Evolutionary conservation across 1,284 basidiomycete species (phyloP), one percentile per base, ranked within the genome.

Genomic region (Ustilago lituana): DNA sequence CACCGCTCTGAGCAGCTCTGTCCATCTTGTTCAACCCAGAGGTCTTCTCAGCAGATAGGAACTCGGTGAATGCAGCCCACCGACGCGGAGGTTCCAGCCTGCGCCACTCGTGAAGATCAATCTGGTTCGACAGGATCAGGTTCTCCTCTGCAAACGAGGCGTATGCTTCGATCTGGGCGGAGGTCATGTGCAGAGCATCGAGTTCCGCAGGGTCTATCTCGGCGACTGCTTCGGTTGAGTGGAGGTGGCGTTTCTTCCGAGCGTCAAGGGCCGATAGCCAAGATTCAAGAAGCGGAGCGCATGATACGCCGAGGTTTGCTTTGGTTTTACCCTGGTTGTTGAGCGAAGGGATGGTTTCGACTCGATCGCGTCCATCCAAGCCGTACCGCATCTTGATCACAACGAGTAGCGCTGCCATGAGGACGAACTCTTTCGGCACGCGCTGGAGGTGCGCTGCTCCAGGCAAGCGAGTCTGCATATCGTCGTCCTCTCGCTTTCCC

Each of bases 351-450:
- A 7, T 29, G 27, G 9, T 27, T 15, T 70, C 76, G 24, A 37
- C 29, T 10, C 77, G 69, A 15, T 61, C 51, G 1, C 33, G 52
- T 3, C 71, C 78, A 48, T 82, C 80, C 1, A 81, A 52, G 2
- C 80, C 80, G 17, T 73, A 81, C 2, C 73, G 65, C 69, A 82
- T 57, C 59, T 81, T 81, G 56, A 70, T 40, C 15, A 73, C 52
- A 7, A 74, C 53, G 11, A 81, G 46, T 9, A 82, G 40, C 4
- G 85, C 85, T 1, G 88, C 88, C 41, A 88, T 83, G 20, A 94
- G 83, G 5, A 87, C 86, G 23, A 92, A 84, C 79, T 95, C 93
- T n/a, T 90, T 87, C 9, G 92, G 88, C 19, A 88, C 85, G 73
- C 86, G 87, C 79, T 90, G 49, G 14, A 69, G 45, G 35, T 67